Percentiles rank a stretch among this genome's conserved stretches.
Evolutionary conservation across 1,284 basidiomycete genomes (phyloP).

Genomic region (Salmacisia buchloeana): DNA sequence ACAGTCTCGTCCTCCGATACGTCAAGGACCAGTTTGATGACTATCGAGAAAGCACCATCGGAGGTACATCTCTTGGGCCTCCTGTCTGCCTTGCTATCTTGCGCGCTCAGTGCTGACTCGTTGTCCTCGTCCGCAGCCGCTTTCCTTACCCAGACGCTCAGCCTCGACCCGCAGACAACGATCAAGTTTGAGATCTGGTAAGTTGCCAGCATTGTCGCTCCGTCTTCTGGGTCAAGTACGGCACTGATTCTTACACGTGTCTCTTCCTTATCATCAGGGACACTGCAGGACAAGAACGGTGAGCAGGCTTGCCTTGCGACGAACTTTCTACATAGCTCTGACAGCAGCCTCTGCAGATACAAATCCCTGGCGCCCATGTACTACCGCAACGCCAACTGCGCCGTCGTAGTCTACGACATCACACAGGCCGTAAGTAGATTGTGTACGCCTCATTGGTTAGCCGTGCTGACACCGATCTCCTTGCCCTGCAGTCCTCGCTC

Average conservation of each 20-base stretch:
- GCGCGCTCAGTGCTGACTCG: neutral
- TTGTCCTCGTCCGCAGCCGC: slow-evolving; percentile 56
- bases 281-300: slow-evolving; percentile 85
- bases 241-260: neutral
- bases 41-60: slow-evolving; percentile 66
- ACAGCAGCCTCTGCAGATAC: neutral
- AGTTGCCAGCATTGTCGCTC: neutral
- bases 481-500: slow-evolving; percentile 56
- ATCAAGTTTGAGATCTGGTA: slow-evolving; percentile 99
- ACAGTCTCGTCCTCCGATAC: slow-evolving; percentile 78
- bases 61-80: slow-evolving; percentile 21
- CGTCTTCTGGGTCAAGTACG: slow-evolving; percentile 1
- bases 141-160: slow-evolving; percentile 91
- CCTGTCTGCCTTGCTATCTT: neutral
- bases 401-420: slow-evolving; percentile 48
- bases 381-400: slow-evolving; percentile 50
- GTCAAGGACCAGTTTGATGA: slow-evolving; percentile 98
- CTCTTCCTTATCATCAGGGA: slow-evolving; percentile 19
- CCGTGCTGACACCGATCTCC: neutral
- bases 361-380: slow-evolving; percentile 46
- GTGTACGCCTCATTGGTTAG: neutral
- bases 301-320: slow-evolving; percentile 57
- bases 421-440: slow-evolving; percentile 30
- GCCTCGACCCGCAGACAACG: slow-evolving; percentile 77
- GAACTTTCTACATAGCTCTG: neutral